Base-by-base conservation (phyloP, 306 rosid species). In the Hippophae rhamnoides region DNA sequence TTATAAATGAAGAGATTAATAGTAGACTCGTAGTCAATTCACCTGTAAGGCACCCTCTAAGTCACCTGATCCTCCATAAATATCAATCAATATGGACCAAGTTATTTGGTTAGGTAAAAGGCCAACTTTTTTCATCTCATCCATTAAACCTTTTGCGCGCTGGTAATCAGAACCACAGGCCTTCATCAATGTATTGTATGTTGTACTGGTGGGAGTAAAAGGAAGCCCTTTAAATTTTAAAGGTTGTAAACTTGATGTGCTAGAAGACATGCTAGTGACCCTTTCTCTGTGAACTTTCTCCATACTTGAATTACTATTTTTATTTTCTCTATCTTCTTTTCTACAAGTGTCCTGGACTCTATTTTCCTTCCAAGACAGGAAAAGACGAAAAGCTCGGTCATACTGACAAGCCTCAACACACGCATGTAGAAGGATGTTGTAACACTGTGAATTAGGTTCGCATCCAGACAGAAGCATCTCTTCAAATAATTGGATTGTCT, bases 331-430 rank as follows among this genome's bases (percentile, higher is more conserved):
- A 60, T 42, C 26, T 61, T 65, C 71, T 71, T 73, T 78, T 41
- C 49, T 75, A 58, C 47, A 67, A 44, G 79, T 43, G 62, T 60
- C 78, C 70, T 62, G 70, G 72, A 68, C 63, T 71, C 72, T 72
- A 55, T 74, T 77, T 70, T 72, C 79, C 76, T 67, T 83, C 95
- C 90, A 87, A 60, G 93, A 81, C 48, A 79, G 72, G 74, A 85
- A 92, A 60, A 92, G 71, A 63, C 93, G 93, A 70, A 92, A 92
- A 60, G 95, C 98, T 78, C 98, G 76, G 64, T 92, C 96, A 60
- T 81, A 92, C 66, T 92, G 95, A 80, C 82, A 80, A 72, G 86
- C 96, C 80, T 92, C 88, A 31, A 92, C 98, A 48, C 98, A 92
- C 47, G 98, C 88, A 74, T 92, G 89, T 61, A 92, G 79, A 71